A percentile compares a stretch with the other conserved stretches of the same genome.
phyloP scores from a whole-genome alignment of 1,284 basidiomycete species.

The Stygiomarasmius scandens region DNA sequence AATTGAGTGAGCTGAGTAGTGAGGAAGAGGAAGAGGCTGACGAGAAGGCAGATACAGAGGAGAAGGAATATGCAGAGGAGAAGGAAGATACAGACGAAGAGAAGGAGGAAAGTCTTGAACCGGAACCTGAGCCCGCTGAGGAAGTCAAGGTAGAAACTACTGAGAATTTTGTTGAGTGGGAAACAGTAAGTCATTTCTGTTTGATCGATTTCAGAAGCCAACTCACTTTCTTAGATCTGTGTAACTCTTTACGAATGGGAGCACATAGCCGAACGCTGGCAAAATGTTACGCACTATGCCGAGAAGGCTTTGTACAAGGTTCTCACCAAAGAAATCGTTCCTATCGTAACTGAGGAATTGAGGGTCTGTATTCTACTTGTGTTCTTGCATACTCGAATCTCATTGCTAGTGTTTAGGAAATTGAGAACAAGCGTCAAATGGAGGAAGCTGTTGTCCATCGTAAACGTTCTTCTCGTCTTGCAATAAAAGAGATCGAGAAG shows the following conservation, averaged over 20 bases:
- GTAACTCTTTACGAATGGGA: slow-evolving; percentile 84
- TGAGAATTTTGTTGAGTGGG: slow-evolving; percentile 78
- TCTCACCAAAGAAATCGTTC: slow-evolving; percentile 67
- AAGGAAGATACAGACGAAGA: slow-evolving; percentile 3
- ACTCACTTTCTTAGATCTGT: slow-evolving; percentile 62
- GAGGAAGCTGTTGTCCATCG: slow-evolving; percentile 75
- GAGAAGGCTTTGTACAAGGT: slow-evolving; percentile 79
- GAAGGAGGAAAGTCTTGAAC: slow-evolving; percentile 27
- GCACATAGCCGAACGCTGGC: slow-evolving; percentile 69
- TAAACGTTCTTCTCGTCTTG: slow-evolving; percentile 85
- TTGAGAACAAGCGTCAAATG: slow-evolving; percentile 59
- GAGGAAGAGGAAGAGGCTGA: slow-evolving; percentile 18
- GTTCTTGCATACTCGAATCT: slow-evolving; percentile 4
- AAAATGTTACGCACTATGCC: slow-evolving; percentile 73
- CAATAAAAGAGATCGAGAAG: slow-evolving; percentile 70
- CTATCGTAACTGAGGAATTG: slow-evolving; percentile 65
- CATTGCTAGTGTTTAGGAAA: slow-evolving; percentile 50
- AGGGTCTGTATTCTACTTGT: slow-evolving; percentile 43
- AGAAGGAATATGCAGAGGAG: no score
- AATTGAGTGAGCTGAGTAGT: slow-evolving; percentile 53
- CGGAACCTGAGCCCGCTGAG: slow-evolving; percentile 12
- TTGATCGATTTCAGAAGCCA: slow-evolving; percentile 5
- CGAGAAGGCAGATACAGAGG: slow-evolving; percentile 24
- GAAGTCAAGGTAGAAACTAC: slow-evolving; percentile 28
- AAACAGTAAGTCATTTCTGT: slow-evolving; percentile 59